A percentile compares a stretch with the other conserved stretches of the same genome.
phyloP scores from a whole-genome alignment of 495 filamentous ascomycete species.

The Neurospora tetrasperma region DNA sequence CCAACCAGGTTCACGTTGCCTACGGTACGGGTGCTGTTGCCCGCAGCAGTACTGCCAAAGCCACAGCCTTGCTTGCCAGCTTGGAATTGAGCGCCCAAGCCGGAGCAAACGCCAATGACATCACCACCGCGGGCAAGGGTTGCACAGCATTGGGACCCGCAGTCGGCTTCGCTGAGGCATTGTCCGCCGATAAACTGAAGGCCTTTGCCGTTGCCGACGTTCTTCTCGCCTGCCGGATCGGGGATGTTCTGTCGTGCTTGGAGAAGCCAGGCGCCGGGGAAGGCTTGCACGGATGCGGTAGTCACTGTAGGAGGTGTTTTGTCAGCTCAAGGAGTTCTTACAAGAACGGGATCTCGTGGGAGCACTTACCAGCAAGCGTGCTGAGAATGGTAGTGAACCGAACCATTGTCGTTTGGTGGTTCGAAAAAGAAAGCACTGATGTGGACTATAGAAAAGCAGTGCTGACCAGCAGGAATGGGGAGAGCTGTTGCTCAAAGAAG shows the following conservation, averaged over 20 bases:
- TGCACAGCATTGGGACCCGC: conserved; percentile 30
- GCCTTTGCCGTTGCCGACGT: conserved; percentile 30
- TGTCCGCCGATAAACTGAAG: conserved; percentile 35
- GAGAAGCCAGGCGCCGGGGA: conserved; percentile 29
- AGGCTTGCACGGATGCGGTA: conserved; percentile 45
- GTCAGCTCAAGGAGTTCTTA: neutral
- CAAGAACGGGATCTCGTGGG: neutral
- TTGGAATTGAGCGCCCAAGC: conserved; percentile 17
- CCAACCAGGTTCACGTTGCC: neutral
- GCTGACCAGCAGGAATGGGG: neutral
- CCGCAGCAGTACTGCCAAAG: conserved; percentile 7
- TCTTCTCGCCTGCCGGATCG: conserved; percentile 25
- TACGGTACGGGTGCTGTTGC: neutral
- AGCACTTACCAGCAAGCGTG: neutral
- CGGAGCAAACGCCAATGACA: conserved; percentile 28
- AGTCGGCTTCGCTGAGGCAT: conserved; percentile 32
- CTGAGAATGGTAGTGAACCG: neutral
- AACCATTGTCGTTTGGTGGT: neutral
- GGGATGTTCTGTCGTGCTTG: conserved; percentile 33
- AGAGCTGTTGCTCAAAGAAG: neutral
- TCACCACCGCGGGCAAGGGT: conserved; percentile 15
- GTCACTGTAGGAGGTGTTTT: conserved; percentile 22
- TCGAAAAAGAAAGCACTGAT: neutral
- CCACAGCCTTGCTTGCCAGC: conserved; percentile 26
- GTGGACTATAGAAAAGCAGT: neutral